Percentiles rank a stretch among this genome's conserved stretches.
These are phyloP conservation scores for Melastoma malabathricum DNA, from an alignment of 345 rosid species.

Conservation along the genomic window DNA sequence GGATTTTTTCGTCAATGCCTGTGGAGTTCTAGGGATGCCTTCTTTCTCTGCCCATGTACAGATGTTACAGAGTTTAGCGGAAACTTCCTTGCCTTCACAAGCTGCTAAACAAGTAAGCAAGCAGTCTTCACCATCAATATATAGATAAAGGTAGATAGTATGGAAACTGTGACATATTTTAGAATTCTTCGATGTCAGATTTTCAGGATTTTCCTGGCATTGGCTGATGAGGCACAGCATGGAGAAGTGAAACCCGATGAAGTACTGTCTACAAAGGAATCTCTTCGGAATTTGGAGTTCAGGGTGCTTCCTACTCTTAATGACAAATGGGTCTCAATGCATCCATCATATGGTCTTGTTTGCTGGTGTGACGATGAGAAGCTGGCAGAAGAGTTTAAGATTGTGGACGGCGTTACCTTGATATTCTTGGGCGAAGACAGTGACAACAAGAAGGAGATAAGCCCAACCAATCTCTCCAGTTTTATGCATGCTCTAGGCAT, in stretches of 20 bases:
- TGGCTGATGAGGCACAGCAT: conserved; percentile 56
- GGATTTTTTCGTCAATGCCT: conserved; percentile 65
- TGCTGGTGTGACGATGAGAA: conserved; percentile 80
- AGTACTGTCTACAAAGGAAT: conserved; percentile 34
- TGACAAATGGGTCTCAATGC: conserved; percentile 80
- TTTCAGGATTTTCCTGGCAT: conserved; percentile 52
- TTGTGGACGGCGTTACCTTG: conserved; percentile 40
- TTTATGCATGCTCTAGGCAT: conserved; percentile 64
- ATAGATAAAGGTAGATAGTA: no score
- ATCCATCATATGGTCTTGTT: conserved; percentile 63
- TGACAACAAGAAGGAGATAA: conserved; percentile 37
- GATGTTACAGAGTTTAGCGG: conserved; percentile 50
- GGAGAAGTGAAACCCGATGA: conserved; percentile 43
- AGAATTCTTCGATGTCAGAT: conserved; percentile 36
- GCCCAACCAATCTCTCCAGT: no score
- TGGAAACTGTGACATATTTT: no score
- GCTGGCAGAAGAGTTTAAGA: conserved; percentile 47
- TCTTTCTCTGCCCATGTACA: conserved; percentile 43
- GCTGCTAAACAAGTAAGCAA: conserved; percentile 62
- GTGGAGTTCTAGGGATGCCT: conserved; percentile 64
- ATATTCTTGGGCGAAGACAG: conserved; percentile 46
- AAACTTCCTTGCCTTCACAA: conserved; percentile 41
- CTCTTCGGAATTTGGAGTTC: conserved; percentile 41
- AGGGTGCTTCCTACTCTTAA: conserved; percentile 57
- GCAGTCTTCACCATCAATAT: no score